Conservation (phyloP, 176 grass and related monocot genomes). For the Phoenix dactylifera region DNA sequence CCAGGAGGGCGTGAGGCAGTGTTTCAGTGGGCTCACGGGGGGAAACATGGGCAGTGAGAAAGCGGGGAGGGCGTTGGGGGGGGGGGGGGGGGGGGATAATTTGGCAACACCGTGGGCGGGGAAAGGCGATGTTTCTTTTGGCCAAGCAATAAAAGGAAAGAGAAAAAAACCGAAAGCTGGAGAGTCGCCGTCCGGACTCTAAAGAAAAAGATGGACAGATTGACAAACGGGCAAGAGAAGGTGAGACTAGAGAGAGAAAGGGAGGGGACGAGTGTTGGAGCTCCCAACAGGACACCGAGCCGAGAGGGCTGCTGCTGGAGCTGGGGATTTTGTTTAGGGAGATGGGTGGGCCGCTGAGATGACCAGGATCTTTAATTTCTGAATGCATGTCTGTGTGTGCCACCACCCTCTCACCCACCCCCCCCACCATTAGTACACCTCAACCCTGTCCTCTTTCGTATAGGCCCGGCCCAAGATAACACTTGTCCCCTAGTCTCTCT, state of each 20-base stretch:
- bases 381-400: background rate
- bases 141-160: conserved; percentile 53
- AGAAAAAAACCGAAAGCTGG: conserved; percentile 32
- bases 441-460: conserved; percentile 2
- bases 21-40: no score
- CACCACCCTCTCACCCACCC: background rate
- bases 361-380: conserved; percentile 10
- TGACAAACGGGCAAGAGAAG: background rate
- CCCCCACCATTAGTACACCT: background rate
- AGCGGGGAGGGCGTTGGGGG: background rate
- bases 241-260: background rate
- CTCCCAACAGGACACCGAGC: background rate
- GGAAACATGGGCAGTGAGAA: background rate
- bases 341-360: conserved; percentile 14
- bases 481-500: background rate
- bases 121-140: conserved; percentile 48
- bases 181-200: conserved; percentile 16
- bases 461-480: conserved; percentile 12
- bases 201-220: background rate
- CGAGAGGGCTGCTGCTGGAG: background rate
- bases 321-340: conserved; percentile 5
- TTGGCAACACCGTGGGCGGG: conserved; percentile 14
- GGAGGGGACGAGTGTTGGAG: background rate
- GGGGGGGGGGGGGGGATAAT: conserved; percentile 1
- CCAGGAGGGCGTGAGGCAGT: background rate